A percentile compares a stretch with the other conserved stretches of the same genome.
Evolutionary conservation across 169 alveolate genomes (phyloP).

Genomic region (Plasmodium inui): DNA sequence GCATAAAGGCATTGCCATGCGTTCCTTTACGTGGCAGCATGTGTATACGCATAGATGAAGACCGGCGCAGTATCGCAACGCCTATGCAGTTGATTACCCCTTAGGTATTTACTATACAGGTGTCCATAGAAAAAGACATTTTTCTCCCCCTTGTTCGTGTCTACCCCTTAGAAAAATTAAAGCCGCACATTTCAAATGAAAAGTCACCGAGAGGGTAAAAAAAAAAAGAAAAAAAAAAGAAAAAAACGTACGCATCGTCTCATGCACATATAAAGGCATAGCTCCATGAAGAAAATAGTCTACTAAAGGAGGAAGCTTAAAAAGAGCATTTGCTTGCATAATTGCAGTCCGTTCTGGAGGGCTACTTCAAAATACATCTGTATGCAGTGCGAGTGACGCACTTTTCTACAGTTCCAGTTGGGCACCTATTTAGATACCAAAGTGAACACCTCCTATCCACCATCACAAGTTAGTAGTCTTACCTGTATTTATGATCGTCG

Average conservation of each 20-base stretch:
- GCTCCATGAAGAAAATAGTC: background rate
- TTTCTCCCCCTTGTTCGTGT: conserved; percentile 44
- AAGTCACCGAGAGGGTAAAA: background rate
- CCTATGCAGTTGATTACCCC: background rate
- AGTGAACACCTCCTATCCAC: background rate
- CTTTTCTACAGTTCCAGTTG: background rate
- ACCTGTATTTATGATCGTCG: conserved; percentile 63
- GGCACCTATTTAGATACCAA: background rate
- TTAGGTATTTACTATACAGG: conserved; percentile 28
- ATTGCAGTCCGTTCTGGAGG: background rate
- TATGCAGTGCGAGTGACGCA: background rate
- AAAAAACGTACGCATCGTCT: background rate
- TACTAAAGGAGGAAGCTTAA: background rate
- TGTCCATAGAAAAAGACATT: conserved; percentile 55
- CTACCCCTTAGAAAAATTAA: conserved; percentile 41
- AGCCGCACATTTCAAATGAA: background rate
- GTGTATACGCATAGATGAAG: background rate
- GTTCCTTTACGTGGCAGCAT: background rate
- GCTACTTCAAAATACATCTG: background rate
- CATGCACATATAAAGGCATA: background rate
- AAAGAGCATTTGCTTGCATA: background rate
- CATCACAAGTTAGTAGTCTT: background rate
- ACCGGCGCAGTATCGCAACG: background rate
- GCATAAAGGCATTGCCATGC: background rate
- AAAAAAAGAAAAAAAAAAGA: background rate